Percentiles rank a stretch among this genome's conserved stretches.
Conservation (phyloP, 1,284 basidiomycete genomes). For the Volvariella surrecta region DNA sequence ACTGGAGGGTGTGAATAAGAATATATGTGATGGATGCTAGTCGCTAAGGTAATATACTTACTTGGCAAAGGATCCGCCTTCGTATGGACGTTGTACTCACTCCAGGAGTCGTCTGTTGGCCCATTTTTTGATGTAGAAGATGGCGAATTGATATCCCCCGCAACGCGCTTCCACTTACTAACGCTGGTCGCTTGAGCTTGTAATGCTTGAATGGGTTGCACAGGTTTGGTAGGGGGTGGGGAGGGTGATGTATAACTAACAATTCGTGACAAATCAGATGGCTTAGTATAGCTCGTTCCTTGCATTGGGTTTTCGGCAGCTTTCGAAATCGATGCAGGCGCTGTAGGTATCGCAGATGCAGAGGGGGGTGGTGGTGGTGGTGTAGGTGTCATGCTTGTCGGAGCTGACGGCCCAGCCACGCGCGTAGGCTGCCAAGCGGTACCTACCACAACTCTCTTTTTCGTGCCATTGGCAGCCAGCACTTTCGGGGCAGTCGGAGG, state of each 20-base stretch:
- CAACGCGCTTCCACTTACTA: slow-evolving; percentile 21
- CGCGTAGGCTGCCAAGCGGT: slow-evolving; percentile 16
- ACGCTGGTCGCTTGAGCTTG: slow-evolving; percentile 1
- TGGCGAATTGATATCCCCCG: slow-evolving; percentile 8
- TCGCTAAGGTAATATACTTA: too few species aligned
- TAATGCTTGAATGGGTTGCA: slow-evolving; percentile 7
- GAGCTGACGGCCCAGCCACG: slow-evolving; percentile 10
- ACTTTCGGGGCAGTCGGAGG: slow-evolving; percentile 15
- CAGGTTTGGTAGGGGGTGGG: slow-evolving; percentile 20
- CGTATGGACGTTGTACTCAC: too few species aligned
- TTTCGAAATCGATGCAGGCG: slow-evolving; percentile 1
- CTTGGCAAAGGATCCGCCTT: too few species aligned
- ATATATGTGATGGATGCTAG: too few species aligned
- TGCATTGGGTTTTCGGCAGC: background rate
- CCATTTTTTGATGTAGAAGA: too few species aligned
- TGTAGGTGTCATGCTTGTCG: slow-evolving; percentile 4
- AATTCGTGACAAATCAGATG: slow-evolving; percentile 20
- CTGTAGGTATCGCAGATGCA: slow-evolving; percentile 8
- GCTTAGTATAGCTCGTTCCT: background rate
- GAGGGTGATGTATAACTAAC: slow-evolving; percentile 26
- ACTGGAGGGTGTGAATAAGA: too few species aligned
- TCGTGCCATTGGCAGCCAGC: slow-evolving; percentile 10
- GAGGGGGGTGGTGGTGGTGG: slow-evolving; percentile 2
- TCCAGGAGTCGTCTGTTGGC: too few species aligned
- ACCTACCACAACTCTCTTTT: slow-evolving; percentile 25